Percentiles rank a stretch among this genome's conserved stretches.
Evolutionary conservation across 2,329 filamentous ascomycete species (phyloP).

Genomic region (Aspergillus sclerotialis): DNA sequence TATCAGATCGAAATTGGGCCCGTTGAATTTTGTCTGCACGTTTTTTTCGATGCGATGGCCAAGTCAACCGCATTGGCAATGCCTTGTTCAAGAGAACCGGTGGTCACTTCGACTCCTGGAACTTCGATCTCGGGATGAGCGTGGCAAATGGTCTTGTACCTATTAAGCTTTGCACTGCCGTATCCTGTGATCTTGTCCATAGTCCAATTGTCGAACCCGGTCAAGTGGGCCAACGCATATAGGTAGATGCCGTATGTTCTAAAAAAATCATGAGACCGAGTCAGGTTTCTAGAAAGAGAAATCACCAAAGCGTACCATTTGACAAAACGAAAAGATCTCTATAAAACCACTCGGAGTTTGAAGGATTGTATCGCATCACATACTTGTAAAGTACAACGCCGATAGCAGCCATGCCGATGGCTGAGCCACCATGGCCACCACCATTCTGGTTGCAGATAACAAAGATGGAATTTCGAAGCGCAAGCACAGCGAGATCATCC

Average conservation of each 20-base stretch:
- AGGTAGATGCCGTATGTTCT: slow-evolving; percentile 7
- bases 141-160: slow-evolving; percentile 7
- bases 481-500: too few species aligned
- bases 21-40: slow-evolving; percentile 47
- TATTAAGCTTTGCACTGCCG: slow-evolving; percentile 7
- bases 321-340: slow-evolving; percentile 34
- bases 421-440: slow-evolving; percentile 19
- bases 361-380: slow-evolving; percentile 27
- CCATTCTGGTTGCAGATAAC: slow-evolving; percentile 19
- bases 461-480: slow-evolving; percentile 5
- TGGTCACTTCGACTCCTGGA: slow-evolving; percentile 51
- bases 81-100: slow-evolving; percentile 51
- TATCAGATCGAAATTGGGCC: slow-evolving; percentile 38
- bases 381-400: slow-evolving; percentile 31
- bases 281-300: too few species aligned
- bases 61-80: slow-evolving; percentile 52
- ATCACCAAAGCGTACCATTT: slow-evolving; percentile 25
- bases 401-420: slow-evolving; percentile 32
- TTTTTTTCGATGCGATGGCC: slow-evolving; percentile 49
- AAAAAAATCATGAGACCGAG: neutral
- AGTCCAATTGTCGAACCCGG: slow-evolving; percentile 10
- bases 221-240: slow-evolving; percentile 12
- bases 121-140: slow-evolving; percentile 47
- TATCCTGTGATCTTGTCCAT: slow-evolving; percentile 14
- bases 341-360: slow-evolving; percentile 27